Evolutionary conservation across 805 yeast genomes (phyloP).

Genomic region (Jamesozyma lodderae): DNA sequence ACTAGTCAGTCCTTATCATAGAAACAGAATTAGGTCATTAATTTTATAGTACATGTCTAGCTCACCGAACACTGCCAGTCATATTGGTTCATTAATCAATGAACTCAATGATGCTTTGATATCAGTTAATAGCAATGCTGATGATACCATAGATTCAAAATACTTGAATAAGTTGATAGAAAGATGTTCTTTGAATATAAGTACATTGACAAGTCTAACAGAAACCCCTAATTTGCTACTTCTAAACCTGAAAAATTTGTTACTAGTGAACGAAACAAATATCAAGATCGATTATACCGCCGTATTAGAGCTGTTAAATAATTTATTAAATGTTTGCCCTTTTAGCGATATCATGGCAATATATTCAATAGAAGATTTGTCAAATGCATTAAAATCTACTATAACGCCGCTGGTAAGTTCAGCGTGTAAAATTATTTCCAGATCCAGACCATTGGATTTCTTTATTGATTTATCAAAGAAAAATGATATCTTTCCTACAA

Average conservation of each 20-base stretch:
- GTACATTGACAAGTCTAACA: slow-evolving; percentile 7
- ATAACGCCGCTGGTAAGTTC: slow-evolving; percentile 13
- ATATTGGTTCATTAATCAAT: neutral
- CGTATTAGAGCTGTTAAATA: slow-evolving; percentile 16
- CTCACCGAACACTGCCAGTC: neutral
- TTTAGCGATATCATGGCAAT: slow-evolving; percentile 20
- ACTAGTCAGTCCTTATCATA: too few species aligned
- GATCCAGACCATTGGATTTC: slow-evolving; percentile 24
- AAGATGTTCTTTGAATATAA: slow-evolving; percentile 15
- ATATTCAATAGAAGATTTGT: slow-evolving; percentile 18
- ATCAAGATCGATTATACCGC: slow-evolving; percentile 21
- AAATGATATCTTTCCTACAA: slow-evolving; percentile 10
- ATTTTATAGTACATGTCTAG: too few species aligned
- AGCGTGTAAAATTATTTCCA: slow-evolving; percentile 22
- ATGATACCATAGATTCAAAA: neutral
- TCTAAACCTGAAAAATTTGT: slow-evolving; percentile 11
- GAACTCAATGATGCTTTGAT: slow-evolving; percentile 7
- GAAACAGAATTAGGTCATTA: too few species aligned
- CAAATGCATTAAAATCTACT: slow-evolving; percentile 16
- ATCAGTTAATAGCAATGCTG: too few species aligned
- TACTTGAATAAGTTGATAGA: slow-evolving; percentile 8
- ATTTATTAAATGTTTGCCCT: slow-evolving; percentile 11
- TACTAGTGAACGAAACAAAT: slow-evolving; percentile 5
- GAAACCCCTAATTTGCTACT: slow-evolving; percentile 13
- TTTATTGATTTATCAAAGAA: slow-evolving; percentile 9